phyloP scores from a whole-genome alignment of 2,329 filamentous ascomycete species.

The Hypomyces rosellus region DNA sequence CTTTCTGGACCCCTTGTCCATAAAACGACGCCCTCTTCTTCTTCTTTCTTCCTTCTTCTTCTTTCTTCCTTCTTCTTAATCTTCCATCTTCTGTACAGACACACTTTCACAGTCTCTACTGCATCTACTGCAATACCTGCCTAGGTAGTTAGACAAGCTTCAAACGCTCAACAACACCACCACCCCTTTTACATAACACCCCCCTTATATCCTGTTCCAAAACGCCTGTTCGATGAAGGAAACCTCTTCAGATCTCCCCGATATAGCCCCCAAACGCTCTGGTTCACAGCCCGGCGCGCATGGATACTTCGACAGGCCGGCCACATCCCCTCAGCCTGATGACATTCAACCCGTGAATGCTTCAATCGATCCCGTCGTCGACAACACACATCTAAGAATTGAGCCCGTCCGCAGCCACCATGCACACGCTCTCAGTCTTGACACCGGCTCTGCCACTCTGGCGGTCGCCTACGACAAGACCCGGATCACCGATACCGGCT shows the following conservation, averaged over 20 bases:
- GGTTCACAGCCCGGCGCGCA: constrained; percentile 49
- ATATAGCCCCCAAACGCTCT: constrained; percentile 52
- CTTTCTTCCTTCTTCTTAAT: neutral
- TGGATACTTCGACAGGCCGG: constrained; percentile 38
- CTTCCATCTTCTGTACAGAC: neutral
- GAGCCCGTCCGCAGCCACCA: constrained; percentile 20
- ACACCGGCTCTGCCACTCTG: constrained; percentile 1
- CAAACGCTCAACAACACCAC: no score
- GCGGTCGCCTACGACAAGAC: constrained; percentile 11
- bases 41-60: neutral
- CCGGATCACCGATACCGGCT: constrained; percentile 18
- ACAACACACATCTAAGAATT: constrained; percentile 21
- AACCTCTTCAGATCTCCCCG: constrained; percentile 46
- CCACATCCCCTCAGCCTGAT: constrained; percentile 24
- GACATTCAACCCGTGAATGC: constrained; percentile 9
- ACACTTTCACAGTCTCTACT: no score
- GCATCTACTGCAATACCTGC: no score
- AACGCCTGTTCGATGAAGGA: constrained; percentile 55
- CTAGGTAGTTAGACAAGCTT: no score
- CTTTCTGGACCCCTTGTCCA: neutral
- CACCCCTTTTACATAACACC: neutral
- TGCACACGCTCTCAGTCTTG: constrained; percentile 16
- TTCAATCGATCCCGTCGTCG: neutral
- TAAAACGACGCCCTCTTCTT: neutral
- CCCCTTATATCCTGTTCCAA: neutral